Evolutionary conservation across 2,329 filamentous ascomycete genomes (phyloP), one percentile per base, ranked within the genome.

Genomic region (Phaeosphaeriaceae sp.): DNA sequence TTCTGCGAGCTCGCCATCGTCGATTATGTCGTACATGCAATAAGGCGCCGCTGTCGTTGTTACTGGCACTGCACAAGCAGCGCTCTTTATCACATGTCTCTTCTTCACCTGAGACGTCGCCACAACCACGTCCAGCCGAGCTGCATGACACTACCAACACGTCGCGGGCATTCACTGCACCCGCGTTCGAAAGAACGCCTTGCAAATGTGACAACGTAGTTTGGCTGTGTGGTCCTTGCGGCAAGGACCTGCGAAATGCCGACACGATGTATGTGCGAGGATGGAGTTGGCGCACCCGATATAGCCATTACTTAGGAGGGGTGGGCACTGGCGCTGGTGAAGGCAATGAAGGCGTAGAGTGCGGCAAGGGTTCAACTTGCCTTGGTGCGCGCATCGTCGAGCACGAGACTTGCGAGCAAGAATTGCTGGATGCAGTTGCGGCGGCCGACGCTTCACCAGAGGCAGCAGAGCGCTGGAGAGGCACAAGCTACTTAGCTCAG

Each of bases 261-360:
- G 87, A 89, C 63, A 85, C 82, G 5, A 85, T 82, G 15, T 89
- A 89, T 69, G 76, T 82, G 45, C 82, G 85, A 3, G 91, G 93
- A 54, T 97, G 93, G 93, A 90, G 88, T 61, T 97, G 93, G 93
- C 89, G 93, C 51, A 91, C 87, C 42, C 88, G 92, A 22, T 97
- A 97, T 75, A 89, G 89, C 40, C 84, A 83, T 17, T 90, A 92
- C 64, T 88, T 92, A 0, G 90, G 93, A 20, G 91, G 92, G 2
- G 83, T 96, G 0, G 92, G 93, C 22, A 93, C 91, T 0, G 93
- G 93, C 5, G 92, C 96, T 27, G 92, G 93, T 45, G 92, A 96
- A 67, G 93, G 92, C 31, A 89, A 93, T 69, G 89, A 94, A 67
- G 93, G 93, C 27, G 92, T 97, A 15, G 88, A 92, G 62, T 98